Evolutionary conservation across 225 moss, liverwort and hornwort species (phyloP).

Genomic region (Pseudoscleropodium purum): DNA sequence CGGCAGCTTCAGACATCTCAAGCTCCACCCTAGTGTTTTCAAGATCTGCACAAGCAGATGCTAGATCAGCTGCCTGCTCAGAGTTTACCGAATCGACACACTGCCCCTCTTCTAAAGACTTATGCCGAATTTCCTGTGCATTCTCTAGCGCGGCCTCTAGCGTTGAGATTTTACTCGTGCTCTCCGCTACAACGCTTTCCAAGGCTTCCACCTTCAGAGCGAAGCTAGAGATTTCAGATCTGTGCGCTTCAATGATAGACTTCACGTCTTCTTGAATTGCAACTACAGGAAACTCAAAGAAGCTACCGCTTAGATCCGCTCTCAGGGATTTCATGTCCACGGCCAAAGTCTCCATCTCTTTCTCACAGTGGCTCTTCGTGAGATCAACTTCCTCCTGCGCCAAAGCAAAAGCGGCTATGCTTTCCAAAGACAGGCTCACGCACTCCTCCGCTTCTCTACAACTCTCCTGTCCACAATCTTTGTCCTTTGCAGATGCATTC

Average conservation of each 20-base stretch:
- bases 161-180: background rate
- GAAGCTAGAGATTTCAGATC: conserved; percentile 19
- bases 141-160: conserved; percentile 21
- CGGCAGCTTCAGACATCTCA: conserved; percentile 55
- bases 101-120: conserved; percentile 4
- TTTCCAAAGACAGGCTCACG: conserved; percentile 27
- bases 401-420: conserved; percentile 31
- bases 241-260: conserved; percentile 23
- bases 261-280: conserved; percentile 35
- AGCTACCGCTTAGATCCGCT: conserved; percentile 36
- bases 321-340: conserved; percentile 33
- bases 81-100: conserved; percentile 4
- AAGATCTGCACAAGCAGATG: conserved; percentile 25
- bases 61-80: conserved; percentile 29
- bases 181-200: conserved; percentile 26
- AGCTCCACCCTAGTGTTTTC: conserved; percentile 41
- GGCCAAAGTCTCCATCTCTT: conserved; percentile 40
- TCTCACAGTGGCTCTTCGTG: conserved; percentile 33
- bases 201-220: conserved; percentile 10
- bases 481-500: background rate
- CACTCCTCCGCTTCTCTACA: conserved; percentile 10
- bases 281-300: conserved; percentile 40
- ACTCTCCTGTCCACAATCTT: background rate
- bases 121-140: conserved; percentile 6
- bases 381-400: conserved; percentile 46